phyloP scores from a whole-genome alignment of 225 moss, liverwort and hornwort genomes.

The Bryoerythrophyllum caledonicum region DNA sequence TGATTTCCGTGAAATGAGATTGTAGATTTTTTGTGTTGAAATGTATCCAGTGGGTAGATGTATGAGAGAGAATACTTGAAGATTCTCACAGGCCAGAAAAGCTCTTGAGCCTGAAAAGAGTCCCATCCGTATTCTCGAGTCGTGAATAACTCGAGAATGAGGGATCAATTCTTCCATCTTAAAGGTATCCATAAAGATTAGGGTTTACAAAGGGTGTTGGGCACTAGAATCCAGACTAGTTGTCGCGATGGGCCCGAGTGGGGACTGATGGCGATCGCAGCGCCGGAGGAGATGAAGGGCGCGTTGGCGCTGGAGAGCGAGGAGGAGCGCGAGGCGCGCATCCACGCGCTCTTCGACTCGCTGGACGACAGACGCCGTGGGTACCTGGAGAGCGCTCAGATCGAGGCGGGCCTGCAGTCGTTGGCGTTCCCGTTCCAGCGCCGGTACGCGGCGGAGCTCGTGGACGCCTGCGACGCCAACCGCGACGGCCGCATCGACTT shows the following conservation, averaged over 20 bases:
- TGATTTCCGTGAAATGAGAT: too few relatives aligned
- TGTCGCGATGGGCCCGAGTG: background rate
- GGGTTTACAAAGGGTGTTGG: too few relatives aligned
- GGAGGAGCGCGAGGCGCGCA: slow-evolving; percentile 71
- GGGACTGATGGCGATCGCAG: background rate
- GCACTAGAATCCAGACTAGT: too few relatives aligned
- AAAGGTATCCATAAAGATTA: too few relatives aligned
- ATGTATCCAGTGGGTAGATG: too few relatives aligned
- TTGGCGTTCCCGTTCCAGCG: slow-evolving; percentile 51
- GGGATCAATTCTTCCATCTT: too few relatives aligned
- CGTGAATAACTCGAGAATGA: too few relatives aligned
- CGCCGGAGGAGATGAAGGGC: slow-evolving; percentile 17
- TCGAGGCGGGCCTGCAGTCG: slow-evolving; percentile 55
- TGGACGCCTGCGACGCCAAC: slow-evolving; percentile 81
- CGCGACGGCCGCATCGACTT: slow-evolving; percentile 89
- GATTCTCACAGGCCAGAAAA: too few relatives aligned
- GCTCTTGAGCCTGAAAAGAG: too few relatives aligned
- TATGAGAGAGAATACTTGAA: too few relatives aligned
- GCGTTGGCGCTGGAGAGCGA: slow-evolving; percentile 57
- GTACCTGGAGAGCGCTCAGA: slow-evolving; percentile 67
- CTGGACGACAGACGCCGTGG: slow-evolving; percentile 68
- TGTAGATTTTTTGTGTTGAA: too few relatives aligned
- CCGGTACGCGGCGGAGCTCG: slow-evolving; percentile 73
- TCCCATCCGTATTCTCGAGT: too few relatives aligned
- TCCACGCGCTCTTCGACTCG: slow-evolving; percentile 63